Conservation (phyloP, 208 protist species). For the Acanthamoeba culbertsoni region DNA sequence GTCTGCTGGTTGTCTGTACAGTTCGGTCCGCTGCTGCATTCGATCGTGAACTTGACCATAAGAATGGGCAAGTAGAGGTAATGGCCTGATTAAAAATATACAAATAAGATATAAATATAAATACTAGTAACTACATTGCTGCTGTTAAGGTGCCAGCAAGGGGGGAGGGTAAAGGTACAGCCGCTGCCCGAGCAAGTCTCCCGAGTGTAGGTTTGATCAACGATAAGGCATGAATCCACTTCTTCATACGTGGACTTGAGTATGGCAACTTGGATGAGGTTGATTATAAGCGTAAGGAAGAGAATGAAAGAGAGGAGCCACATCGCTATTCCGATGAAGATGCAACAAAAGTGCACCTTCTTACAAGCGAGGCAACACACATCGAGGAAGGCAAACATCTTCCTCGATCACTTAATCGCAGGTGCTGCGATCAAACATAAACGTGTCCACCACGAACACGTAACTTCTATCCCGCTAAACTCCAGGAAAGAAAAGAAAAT, state of each 20-base stretch:
- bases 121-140: no score
- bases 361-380: neutral
- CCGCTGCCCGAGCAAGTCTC: neutral
- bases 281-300: neutral
- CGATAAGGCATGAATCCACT: neutral
- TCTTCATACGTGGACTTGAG: neutral
- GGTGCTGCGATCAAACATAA: no score
- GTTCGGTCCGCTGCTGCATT: neutral
- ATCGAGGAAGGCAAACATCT: neutral
- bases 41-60: neutral
- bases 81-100: neutral
- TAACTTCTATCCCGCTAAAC: no score
- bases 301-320: slow-evolving; percentile 5
- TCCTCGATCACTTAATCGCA: no score
- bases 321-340: neutral
- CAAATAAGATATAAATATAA: neutral
- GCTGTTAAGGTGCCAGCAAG: no score
- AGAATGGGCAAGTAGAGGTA: neutral
- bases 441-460: no score
- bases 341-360: neutral
- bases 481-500: no score
- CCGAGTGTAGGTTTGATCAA: neutral
- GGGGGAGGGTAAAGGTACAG: neutral
- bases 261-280: neutral
- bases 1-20: neutral